These are phyloP conservation scores for Chlorella vulgaris DNA, from an alignment of 139 green algal genomes.

Conservation along the genomic window DNA sequence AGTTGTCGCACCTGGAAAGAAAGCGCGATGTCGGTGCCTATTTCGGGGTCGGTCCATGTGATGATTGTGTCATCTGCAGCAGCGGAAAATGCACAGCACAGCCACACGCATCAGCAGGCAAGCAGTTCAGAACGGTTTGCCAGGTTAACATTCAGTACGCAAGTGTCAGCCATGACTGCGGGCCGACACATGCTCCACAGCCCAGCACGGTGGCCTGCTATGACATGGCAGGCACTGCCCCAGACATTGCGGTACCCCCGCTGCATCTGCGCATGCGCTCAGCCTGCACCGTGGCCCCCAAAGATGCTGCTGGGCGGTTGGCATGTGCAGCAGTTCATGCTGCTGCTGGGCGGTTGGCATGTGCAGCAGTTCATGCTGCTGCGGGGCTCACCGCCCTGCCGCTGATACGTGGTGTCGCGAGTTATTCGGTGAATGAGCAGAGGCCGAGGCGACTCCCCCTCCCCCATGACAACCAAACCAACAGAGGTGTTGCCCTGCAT, in stretches of 20 bases:
- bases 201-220: no score
- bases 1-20: constrained; percentile 96
- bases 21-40: constrained; percentile 93
- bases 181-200: no score
- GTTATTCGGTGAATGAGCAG: constrained; percentile 92
- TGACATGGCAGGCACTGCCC: no score
- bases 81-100: no score
- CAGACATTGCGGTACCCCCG: no score
- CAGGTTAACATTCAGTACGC: no score
- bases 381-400: constrained; percentile 66
- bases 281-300: no score
- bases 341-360: not conserved
- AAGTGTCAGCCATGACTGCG: no score
- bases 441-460: constrained; percentile 69
- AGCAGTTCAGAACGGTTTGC: no score
- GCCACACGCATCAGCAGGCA: no score
- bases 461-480: constrained; percentile 90
- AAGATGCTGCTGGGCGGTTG: not conserved
- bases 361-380: not conserved
- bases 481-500: constrained; percentile 74
- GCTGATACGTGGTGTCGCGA: constrained; percentile 83
- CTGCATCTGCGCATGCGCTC: no score
- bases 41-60: constrained; percentile 90
- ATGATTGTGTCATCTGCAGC: constrained; percentile 98
- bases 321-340: not conserved